Evolutionary conservation across 2,329 filamentous ascomycete genomes (phyloP), one percentile per base, ranked within the genome.

Genomic region (Trichoderma semiorbis): DNA sequence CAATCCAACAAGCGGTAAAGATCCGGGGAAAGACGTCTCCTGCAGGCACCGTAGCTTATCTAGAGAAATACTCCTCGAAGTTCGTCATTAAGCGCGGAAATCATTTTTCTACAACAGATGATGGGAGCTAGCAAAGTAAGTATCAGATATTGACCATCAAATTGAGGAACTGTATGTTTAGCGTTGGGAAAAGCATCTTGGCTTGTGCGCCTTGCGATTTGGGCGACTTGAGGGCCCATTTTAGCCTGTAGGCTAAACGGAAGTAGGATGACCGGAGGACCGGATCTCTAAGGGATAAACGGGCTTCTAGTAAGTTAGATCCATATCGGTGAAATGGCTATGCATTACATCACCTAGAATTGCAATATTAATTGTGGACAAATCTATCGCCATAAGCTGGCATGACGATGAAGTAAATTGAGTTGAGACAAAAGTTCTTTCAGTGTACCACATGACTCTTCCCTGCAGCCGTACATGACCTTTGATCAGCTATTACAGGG

Each of bases 181-280:
- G 0, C 10, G 26, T 32, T 1, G 10, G 34, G 14, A 16, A 18
- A 8, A 18, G 10, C 24, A 55, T n/a, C 4, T 26, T 24, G 21
- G 12, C 11, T 24, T n/a, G 34, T 16, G 4, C n/a, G 16, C 21
- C 7, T 11, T 67, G 47, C 32, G 30, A 26, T 26, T n/a, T 47
- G 24, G 65, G n/a, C 28, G 28, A 60, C 26, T 24, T 58, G 24
- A 18, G 18, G 0, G 8, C 12, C 34, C 26, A 58, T 68, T 66
- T 68, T 68, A 68, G 65, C 65, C 53, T 47, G 26, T 68, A 43
- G 65, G 65, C 53, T 68, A 68, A 68, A 68, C 3, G 26, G 30
- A 30, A 18, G 55, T 14, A 8, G 30, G 11, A 53, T 34, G 50
- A 39, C 36, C 47, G 47, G 50, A 36, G 32, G 34, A 53, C 47